phyloP scores from a whole-genome alignment of 768 basidiomycete genomes.

The Boletellus emodensis region DNA sequence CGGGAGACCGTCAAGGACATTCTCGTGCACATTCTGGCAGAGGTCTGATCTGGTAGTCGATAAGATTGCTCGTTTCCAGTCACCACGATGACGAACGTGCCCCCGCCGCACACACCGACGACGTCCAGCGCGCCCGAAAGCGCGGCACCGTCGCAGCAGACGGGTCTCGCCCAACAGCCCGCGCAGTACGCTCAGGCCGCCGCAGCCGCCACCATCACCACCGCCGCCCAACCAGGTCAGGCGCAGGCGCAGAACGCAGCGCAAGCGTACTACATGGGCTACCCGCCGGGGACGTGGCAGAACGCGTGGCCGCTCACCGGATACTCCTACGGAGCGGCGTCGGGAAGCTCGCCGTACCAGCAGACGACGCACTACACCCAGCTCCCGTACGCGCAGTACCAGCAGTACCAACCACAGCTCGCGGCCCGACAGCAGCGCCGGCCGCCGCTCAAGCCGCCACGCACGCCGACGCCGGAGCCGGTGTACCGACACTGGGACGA shows the following conservation, averaged over 20 bases:
- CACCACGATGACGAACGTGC: slow-evolving; percentile 37
- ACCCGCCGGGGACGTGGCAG: slow-evolving; percentile 31
- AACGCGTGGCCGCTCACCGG: slow-evolving; percentile 33
- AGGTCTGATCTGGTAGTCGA: slow-evolving; percentile 34
- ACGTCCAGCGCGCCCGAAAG: slow-evolving; percentile 10
- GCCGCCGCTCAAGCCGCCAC: slow-evolving; percentile 19
- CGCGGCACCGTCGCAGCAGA: slow-evolving; percentile 12
- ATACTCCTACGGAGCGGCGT: slow-evolving; percentile 28
- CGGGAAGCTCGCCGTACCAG: slow-evolving; percentile 30
- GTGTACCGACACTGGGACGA: slow-evolving; percentile 60
- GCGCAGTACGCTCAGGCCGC: slow-evolving; percentile 20
- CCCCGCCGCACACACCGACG: slow-evolving; percentile 31
- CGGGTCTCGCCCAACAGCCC: slow-evolving; percentile 12
- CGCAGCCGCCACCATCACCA: no score
- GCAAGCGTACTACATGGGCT: slow-evolving; percentile 33
- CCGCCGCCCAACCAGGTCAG: slow-evolving; percentile 13
- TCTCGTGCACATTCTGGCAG: slow-evolving; percentile 52
- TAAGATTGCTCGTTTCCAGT: background rate
- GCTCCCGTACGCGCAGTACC: slow-evolving; percentile 33
- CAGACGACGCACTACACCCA: slow-evolving; percentile 33
- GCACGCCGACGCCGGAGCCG: slow-evolving; percentile 39
- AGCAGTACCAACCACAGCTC: slow-evolving; percentile 29
- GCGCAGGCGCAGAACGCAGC: slow-evolving; percentile 21
- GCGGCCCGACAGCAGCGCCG: slow-evolving; percentile 31
- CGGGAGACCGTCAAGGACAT: slow-evolving; percentile 62